These are phyloP conservation scores for Castanopsis chinensis DNA, from an alignment of 306 rosid species.

Conservation along the genomic window DNA sequence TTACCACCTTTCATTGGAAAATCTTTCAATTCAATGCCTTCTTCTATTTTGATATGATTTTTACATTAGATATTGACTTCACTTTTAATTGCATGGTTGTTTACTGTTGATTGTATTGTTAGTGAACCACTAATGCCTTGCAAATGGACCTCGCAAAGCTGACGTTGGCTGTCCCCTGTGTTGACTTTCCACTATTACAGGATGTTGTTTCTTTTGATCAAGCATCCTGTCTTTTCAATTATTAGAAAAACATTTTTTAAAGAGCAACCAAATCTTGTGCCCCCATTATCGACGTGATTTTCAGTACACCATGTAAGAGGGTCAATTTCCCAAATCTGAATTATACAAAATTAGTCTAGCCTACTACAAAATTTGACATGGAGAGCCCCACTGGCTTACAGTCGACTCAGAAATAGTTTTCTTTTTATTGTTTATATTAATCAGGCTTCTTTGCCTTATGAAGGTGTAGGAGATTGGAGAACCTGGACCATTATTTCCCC, in stretches of 20 bases:
- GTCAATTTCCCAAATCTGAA: background rate
- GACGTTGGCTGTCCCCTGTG: background rate
- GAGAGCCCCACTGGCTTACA: background rate
- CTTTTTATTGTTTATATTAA: background rate
- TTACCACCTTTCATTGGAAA: background rate
- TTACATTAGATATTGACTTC: background rate
- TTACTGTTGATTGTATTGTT: background rate
- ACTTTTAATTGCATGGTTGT: background rate
- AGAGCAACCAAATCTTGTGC: background rate
- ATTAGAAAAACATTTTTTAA: background rate
- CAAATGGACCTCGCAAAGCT: background rate
- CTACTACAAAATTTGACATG: background rate
- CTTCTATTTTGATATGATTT: background rate
- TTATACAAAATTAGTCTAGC: background rate
- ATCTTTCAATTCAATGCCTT: background rate
- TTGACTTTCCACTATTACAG: background rate
- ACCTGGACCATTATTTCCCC: background rate
- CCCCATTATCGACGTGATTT: background rate
- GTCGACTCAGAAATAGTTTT: background rate
- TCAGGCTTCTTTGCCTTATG: background rate
- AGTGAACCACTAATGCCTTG: background rate
- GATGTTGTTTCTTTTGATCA: background rate
- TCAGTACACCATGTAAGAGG: background rate
- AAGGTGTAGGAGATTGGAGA: background rate
- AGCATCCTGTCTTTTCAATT: background rate